phyloP scores from a whole-genome alignment of 129 eudicot species.

The Centrapalus pauciflorus region DNA sequence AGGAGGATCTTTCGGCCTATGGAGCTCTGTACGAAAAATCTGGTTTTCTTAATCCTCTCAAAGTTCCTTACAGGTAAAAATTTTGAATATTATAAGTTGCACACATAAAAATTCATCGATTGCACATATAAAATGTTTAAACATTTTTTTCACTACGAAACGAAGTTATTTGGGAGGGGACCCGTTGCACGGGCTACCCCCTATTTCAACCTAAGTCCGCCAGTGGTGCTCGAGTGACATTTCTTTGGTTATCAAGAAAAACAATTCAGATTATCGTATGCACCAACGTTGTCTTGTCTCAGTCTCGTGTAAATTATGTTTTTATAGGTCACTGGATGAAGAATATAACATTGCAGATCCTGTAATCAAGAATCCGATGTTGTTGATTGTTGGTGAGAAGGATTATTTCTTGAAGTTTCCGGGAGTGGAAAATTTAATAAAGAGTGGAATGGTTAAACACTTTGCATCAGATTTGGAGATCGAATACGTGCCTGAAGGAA shows the following conservation, averaged over 20 bases:
- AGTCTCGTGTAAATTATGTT: not conserved
- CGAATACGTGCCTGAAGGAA: slow-evolving; percentile 30
- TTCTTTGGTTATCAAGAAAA: no score
- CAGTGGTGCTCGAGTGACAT: no score
- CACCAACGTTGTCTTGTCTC: not conserved
- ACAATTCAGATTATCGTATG: no score
- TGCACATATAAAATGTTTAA: no score
- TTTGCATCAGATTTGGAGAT: slow-evolving; percentile 33
- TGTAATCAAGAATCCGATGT: slow-evolving; percentile 32
- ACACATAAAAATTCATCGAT: no score
- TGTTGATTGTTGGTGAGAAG: slow-evolving; percentile 43
- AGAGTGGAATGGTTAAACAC: slow-evolving; percentile 29
- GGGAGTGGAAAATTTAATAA: slow-evolving; percentile 21
- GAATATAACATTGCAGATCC: slow-evolving; percentile 34
- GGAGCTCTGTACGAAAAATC: slow-evolving; percentile 26
- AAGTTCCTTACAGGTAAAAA: slow-evolving; percentile 28
- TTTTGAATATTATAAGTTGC: no score
- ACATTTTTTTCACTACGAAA: no score
- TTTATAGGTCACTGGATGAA: slow-evolving; percentile 32
- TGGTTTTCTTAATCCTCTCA: slow-evolving; percentile 22
- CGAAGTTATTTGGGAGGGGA: no score
- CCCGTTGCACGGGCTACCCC: no score
- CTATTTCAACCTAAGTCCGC: no score
- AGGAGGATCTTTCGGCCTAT: slow-evolving; percentile 30
- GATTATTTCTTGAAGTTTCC: slow-evolving; percentile 44